Evolutionary conservation across 371 early-diverging fungal species (phyloP).

Genomic region (Mucor circinelloides): DNA sequence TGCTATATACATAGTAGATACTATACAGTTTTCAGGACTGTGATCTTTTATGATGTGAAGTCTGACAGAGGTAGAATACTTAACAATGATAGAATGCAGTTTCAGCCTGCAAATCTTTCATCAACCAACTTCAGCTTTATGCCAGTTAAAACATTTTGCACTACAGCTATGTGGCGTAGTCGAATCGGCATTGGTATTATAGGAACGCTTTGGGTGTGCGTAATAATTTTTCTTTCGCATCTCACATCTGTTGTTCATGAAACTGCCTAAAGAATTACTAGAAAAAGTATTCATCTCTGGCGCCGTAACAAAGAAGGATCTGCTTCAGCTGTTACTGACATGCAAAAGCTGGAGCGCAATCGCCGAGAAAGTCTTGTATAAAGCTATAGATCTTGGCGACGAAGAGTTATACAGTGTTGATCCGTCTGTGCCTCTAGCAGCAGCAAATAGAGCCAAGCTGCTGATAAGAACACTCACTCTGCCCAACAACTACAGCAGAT

Average conservation of each 20-base stretch:
- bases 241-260: not conserved
- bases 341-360: not conserved
- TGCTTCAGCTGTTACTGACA: not conserved
- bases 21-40: too few species aligned
- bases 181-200: too few species aligned
- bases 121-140: too few species aligned
- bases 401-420: not conserved
- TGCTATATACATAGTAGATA: too few species aligned
- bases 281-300: not conserved
- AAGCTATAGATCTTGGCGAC: not conserved
- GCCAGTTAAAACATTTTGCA: too few species aligned
- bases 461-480: not conserved
- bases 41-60: too few species aligned
- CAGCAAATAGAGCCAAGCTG: not conserved
- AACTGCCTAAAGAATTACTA: not conserved
- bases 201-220: too few species aligned
- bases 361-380: not conserved
- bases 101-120: too few species aligned
- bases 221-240: too few species aligned
- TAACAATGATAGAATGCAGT: too few species aligned
- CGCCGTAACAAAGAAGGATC: not conserved
- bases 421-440: not conserved
- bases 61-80: too few species aligned
- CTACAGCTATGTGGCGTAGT: too few species aligned
- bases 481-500: not conserved